These are phyloP conservation scores for Trichoderma pleuroti DNA, from an alignment of 2,329 filamentous ascomycete species.

Conservation along the genomic window DNA sequence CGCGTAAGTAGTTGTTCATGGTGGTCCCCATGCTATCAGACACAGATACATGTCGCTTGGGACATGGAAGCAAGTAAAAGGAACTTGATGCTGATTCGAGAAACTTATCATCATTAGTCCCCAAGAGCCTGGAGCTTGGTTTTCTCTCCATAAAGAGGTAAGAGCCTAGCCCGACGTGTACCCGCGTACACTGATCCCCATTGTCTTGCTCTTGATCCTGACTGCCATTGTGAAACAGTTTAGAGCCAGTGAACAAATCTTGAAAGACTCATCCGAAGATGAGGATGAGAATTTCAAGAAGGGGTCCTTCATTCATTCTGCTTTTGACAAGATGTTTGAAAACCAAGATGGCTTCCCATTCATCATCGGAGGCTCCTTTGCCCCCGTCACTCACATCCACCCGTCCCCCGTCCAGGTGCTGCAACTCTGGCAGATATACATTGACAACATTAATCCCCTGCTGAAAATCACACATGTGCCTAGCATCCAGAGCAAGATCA, in stretches of 20 bases:
- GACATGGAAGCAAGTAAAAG: neutral
- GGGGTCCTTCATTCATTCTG: conserved; percentile 51
- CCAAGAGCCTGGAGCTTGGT: conserved; percentile 35
- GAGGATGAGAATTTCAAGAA: conserved; percentile 52
- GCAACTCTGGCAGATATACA: conserved; percentile 65
- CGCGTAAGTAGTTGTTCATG: neutral
- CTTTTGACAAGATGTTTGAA: conserved; percentile 58
- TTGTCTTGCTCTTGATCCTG: neutral
- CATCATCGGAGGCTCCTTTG: conserved; percentile 44
- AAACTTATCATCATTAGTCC: conserved; percentile 8
- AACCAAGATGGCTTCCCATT: conserved; percentile 57
- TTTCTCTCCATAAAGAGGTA: conserved; percentile 53
- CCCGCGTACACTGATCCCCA: neutral
- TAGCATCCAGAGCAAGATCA: conserved; percentile 60
- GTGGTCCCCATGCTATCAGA: neutral
- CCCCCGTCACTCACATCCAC: conserved; percentile 46
- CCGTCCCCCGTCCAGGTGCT: conserved; percentile 58
- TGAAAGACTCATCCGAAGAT: conserved; percentile 55
- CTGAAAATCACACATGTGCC: conserved; percentile 66
- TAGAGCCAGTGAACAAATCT: conserved; percentile 45
- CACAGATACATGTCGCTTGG: neutral
- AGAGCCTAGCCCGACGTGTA: neutral
- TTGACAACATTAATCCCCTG: conserved; percentile 66
- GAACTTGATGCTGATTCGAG: neutral
- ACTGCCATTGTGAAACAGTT: conserved; percentile 37